Base-by-base conservation (phyloP, 2,329 filamentous ascomycete genomes). In the Tolypocladium tropicale region DNA sequence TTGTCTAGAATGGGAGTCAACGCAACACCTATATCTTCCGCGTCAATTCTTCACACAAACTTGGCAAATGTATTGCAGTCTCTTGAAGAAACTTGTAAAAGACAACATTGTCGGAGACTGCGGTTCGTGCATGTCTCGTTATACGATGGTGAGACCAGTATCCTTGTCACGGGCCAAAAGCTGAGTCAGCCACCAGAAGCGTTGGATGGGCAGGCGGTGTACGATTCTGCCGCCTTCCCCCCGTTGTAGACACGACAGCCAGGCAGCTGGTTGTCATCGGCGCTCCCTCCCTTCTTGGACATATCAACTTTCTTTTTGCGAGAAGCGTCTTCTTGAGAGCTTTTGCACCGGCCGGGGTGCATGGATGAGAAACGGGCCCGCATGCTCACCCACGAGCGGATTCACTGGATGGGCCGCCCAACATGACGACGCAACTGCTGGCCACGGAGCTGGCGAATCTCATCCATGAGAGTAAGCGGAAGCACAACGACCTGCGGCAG, bases 401-500 rank as follows among this genome's bases (percentile, higher is more conserved):
- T 57, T 58, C 51, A 52, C 57, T 43, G 56, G 56, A 61, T 52
- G 57, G 55, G 54, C 57, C 58, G 63, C 60, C 61, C 70, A 85
- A 76, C 66, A 96, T 96, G 91, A 95, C 91, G 72, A 87, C 90
- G 66, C 90, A 95, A 81, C 85, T 96, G 67, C 81, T 96, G 66
- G 85, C 86, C 68, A 86, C 89, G 57, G 92, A 96, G 81, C 83
- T 96, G 70, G 83, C 87, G 67, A 95, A 90, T 75, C 83, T 96
- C 70, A 87, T 96, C 65, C 90, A 95, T 72, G 94, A 99, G 77
- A 94, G 92, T 69, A 97, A 95, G 74, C 84, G 93, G 66, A 97
- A 95, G 74, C 88, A 96, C 72, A 84, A 88, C 63, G 94, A 97
- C 66, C 79, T 99, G 54, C 85, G 89, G 76, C 89, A 88, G 80